These are phyloP conservation scores for Naganishia antarctica DNA, from an alignment of 768 basidiomycete species.

Conservation along the genomic window DNA sequence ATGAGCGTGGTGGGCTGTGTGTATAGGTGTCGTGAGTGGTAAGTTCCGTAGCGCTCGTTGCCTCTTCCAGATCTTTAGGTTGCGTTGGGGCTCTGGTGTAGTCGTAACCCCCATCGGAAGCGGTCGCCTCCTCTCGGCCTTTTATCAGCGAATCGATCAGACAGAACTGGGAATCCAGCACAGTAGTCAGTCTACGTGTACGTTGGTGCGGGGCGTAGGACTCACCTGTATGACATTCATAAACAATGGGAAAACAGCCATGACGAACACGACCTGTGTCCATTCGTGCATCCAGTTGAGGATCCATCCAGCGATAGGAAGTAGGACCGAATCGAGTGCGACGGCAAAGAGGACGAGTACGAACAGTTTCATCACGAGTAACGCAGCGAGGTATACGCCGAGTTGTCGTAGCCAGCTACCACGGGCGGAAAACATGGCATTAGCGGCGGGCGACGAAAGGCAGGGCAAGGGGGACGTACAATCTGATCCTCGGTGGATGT, in stretches of 20 bases:
- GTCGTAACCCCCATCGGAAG: neutral
- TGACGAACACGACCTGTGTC: constrained; percentile 54
- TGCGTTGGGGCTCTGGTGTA: neutral
- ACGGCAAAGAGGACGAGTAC: constrained; percentile 66
- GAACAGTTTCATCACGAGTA: constrained; percentile 83
- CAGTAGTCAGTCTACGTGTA: neutral
- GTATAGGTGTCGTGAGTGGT: neutral
- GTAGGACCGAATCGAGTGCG: constrained; percentile 64
- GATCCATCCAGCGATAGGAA: constrained; percentile 76
- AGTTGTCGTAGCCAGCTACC: constrained; percentile 45
- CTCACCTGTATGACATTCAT: constrained; percentile 48
- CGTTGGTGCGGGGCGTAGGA: neutral
- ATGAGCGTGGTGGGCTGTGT: neutral
- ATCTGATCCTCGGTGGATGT: constrained; percentile 65
- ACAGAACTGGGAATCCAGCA: constrained; percentile 63
- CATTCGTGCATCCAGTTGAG: constrained; percentile 62
- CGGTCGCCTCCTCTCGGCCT: constrained; percentile 20
- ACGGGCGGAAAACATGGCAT: too few species aligned
- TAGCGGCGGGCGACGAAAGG: constrained; percentile 26
- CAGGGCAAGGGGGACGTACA: constrained; percentile 60
- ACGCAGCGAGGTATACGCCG: constrained; percentile 71
- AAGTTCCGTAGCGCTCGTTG: neutral
- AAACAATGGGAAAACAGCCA: constrained; percentile 74
- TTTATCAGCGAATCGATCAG: constrained; percentile 63
- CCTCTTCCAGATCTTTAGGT: constrained; percentile 17